phyloP scores from a whole-genome alignment of 192 early-diverging fungal genomes.

The Lobosporangium transversale region DNA sequence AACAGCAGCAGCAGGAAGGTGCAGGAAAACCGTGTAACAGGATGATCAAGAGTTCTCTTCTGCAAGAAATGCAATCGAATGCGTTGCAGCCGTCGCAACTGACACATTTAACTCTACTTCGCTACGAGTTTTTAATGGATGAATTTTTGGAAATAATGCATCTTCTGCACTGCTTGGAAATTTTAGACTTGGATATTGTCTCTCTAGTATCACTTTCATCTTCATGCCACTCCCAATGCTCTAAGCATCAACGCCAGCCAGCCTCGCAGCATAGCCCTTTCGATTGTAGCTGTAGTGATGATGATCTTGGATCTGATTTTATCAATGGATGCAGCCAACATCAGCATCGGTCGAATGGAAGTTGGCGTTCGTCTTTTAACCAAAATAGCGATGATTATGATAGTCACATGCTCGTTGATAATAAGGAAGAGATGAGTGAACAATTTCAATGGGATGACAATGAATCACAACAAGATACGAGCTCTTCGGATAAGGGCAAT shows the following conservation, averaged over 20 bases:
- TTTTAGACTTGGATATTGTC: constrained; percentile 19
- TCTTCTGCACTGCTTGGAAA: constrained; percentile 13
- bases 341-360: too few species aligned
- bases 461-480: not conserved
- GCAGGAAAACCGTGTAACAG: not conserved
- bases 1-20: constrained; percentile 7
- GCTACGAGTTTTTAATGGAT: constrained; percentile 26
- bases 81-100: constrained; percentile 6
- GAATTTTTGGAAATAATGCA: constrained; percentile 32
- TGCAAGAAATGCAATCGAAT: constrained; percentile 15
- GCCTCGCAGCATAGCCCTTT: too few species aligned
- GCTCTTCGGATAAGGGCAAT: not conserved
- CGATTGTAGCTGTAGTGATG: too few species aligned
- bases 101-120: constrained; percentile 18
- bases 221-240: not conserved
- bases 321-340: too few species aligned
- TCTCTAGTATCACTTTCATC: not conserved
- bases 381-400: not conserved
- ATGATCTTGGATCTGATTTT: too few species aligned
- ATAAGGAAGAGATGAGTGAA: not conserved
- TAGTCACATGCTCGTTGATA: not conserved
- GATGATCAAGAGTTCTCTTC: constrained; percentile 13
- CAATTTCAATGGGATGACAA: constrained; percentile 1
- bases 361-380: not conserved
- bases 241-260: too few species aligned